Evolutionary conservation across 2,329 filamentous ascomycete species (phyloP).

Genomic region (Sarocladiaceae sp.): DNA sequence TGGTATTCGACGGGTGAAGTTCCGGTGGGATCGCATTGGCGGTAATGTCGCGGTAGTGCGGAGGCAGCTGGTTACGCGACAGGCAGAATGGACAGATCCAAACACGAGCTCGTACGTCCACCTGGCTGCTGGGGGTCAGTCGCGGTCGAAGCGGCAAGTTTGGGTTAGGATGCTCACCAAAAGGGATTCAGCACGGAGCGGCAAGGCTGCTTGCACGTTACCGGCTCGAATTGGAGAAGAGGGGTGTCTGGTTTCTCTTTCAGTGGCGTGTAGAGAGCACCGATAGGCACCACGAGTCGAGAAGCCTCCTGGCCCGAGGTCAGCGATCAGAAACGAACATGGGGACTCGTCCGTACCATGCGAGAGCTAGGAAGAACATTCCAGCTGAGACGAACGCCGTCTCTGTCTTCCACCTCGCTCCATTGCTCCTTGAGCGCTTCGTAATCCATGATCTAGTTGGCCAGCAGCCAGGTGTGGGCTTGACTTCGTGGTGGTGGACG

Average conservation of each 20-base stretch:
- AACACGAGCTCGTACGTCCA: constrained; percentile 74
- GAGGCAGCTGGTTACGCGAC: constrained; percentile 73
- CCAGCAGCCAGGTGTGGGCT: too few relatives aligned
- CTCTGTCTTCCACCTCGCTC: constrained; percentile 92
- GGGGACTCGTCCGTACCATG: constrained; percentile 57
- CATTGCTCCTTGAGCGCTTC: constrained; percentile 91
- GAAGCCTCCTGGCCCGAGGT: constrained; percentile 67
- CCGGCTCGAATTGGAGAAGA: constrained; percentile 88
- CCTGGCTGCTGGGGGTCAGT: constrained; percentile 61
- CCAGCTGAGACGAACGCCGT: constrained; percentile 95
- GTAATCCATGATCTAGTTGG: constrained; percentile 87
- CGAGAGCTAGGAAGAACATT: constrained; percentile 97
- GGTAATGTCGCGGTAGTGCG: constrained; percentile 87
- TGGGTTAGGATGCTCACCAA: constrained; percentile 65
- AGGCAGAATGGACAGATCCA: constrained; percentile 90
- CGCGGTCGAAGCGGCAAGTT: too few relatives aligned
- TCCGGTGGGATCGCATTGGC: constrained; percentile 77
- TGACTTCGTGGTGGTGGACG: too few relatives aligned
- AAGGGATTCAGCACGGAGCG: constrained; percentile 94
- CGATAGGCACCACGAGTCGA: constrained; percentile 89
- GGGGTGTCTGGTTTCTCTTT: constrained; percentile 92
- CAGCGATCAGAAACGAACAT: neutral
- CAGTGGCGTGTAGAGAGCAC: constrained; percentile 87
- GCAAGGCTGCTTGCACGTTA: constrained; percentile 94
- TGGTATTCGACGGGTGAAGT: constrained; percentile 74